A percentile compares a stretch with the other conserved stretches of the same genome.
Evolutionary conservation across 2,329 filamentous ascomycete species (phyloP).

Genomic region (Penicillium brevicompactum): DNA sequence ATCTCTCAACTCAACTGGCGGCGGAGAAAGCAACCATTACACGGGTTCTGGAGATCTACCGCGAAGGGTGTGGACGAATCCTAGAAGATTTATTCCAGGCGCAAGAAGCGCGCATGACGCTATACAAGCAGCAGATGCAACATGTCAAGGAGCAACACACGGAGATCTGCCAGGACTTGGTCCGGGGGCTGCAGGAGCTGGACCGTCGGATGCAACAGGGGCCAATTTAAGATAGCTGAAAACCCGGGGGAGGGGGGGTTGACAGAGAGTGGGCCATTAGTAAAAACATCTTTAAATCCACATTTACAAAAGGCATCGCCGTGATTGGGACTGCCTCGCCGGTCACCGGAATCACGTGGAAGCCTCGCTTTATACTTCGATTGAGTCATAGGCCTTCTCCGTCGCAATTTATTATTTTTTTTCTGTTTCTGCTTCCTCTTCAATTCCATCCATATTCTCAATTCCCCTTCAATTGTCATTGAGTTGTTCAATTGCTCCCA

Average conservation of each 20-base stretch:
- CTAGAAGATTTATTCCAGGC: slow-evolving; percentile 45
- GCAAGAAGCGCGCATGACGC: slow-evolving; percentile 42
- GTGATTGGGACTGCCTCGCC: slow-evolving; percentile 20
- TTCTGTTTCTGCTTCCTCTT: not conserved
- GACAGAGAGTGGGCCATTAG: not conserved
- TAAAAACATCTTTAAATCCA: not conserved
- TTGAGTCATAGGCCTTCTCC: slow-evolving; percentile 22
- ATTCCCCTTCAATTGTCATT: not conserved
- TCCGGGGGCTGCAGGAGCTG: slow-evolving; percentile 30
- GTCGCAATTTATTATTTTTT: not conserved
- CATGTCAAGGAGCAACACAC: slow-evolving; percentile 31
- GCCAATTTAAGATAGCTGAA: not conserved
- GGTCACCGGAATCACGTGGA: slow-evolving; percentile 34
- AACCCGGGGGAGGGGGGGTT: not conserved
- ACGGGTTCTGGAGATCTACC: slow-evolving; percentile 49
- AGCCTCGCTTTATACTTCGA: not conserved
- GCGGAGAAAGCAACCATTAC: slow-evolving; percentile 49
- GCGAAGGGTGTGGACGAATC: slow-evolving; percentile 45
- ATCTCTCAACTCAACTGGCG: slow-evolving; percentile 49
- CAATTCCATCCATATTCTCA: not conserved
- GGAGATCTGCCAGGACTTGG: slow-evolving; percentile 32
- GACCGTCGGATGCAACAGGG: slow-evolving; percentile 24
- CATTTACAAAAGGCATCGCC: slow-evolving; percentile 13
- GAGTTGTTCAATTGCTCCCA: slow-evolving; percentile 3
- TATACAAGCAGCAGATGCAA: slow-evolving; percentile 32